These are phyloP conservation scores for Coemansia sp. DNA, from an alignment of 192 early-diverging fungal genomes.

Conservation along the genomic window DNA sequence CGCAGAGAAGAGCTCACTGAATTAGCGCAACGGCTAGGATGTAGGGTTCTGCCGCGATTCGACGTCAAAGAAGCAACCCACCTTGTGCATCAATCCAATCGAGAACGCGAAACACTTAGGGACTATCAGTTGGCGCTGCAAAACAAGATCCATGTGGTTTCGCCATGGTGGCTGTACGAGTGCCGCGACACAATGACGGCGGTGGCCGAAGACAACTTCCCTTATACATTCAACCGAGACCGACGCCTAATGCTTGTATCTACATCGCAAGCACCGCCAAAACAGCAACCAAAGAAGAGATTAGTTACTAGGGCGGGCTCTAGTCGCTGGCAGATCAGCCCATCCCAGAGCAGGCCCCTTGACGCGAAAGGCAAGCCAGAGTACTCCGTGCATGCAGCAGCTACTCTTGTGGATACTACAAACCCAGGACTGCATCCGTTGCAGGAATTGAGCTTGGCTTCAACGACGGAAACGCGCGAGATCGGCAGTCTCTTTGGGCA, in stretches of 20 bases:
- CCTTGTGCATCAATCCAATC: conserved; percentile 49
- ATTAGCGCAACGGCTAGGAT: conserved; percentile 37
- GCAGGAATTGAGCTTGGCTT: background rate
- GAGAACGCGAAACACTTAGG: conserved; percentile 38
- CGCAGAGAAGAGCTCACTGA: conserved; percentile 35
- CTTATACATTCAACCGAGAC: conserved; percentile 43
- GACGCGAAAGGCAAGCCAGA: background rate
- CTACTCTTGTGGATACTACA: background rate
- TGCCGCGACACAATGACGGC: conserved; percentile 29
- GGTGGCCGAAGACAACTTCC: conserved; percentile 33
- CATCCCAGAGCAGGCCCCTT: background rate
- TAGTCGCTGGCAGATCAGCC: background rate
- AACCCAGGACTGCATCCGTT: background rate
- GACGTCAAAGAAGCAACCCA: conserved; percentile 37
- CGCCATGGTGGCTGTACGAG: conserved; percentile 54
- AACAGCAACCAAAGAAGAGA: background rate
- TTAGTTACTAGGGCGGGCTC: background rate
- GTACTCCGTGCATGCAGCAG: background rate
- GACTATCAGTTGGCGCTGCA: conserved; percentile 34
- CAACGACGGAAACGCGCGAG: background rate
- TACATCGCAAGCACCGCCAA: conserved; percentile 4
- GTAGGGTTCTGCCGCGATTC: conserved; percentile 30
- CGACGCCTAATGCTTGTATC: conserved; percentile 35
- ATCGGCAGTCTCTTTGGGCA: conserved; percentile 32
- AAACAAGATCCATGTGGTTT: conserved; percentile 33